These are phyloP conservation scores for Persicaria tinctoria DNA, from an alignment of 148 eudicot species.

Conservation along the genomic window DNA sequence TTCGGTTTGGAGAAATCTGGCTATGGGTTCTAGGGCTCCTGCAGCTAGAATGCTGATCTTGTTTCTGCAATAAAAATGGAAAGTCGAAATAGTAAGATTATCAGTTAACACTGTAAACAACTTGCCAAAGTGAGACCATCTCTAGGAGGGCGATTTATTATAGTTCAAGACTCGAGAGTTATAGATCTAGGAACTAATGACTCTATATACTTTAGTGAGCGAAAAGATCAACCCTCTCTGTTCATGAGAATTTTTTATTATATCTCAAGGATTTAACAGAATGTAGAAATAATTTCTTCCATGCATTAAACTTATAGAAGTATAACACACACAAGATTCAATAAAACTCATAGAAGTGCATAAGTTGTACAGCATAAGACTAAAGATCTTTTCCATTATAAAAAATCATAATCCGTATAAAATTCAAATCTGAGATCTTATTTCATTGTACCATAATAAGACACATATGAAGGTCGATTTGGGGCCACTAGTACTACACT, in stretches of 20 bases:
- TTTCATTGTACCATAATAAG: no score
- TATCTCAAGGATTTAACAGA: neutral
- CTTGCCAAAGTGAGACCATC: no score
- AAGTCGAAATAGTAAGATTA: neutral
- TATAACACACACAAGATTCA: neutral
- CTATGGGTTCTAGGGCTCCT: conserved; percentile 79
- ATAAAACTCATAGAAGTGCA: neutral
- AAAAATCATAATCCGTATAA: no score
- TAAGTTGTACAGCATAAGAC: no score
- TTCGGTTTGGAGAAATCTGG: conserved; percentile 47
- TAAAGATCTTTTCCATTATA: no score
- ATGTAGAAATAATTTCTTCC: neutral
- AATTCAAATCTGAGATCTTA: no score
- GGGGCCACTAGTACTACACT: neutral
- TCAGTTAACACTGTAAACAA: neutral
- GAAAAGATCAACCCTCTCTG: no score
- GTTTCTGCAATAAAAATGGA: conserved; percentile 39
- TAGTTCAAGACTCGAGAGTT: no score
- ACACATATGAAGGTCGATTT: neutral
- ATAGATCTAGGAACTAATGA: no score
- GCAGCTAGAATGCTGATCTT: conserved; percentile 74
- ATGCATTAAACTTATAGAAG: neutral
- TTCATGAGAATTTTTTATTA: neutral
- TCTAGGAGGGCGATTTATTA: no score
- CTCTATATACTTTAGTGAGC: no score